Evolutionary conservation across 2,329 filamentous ascomycete genomes (phyloP), one percentile per base, ranked within the genome.

Genomic region (Trichoderma citrinoviride): DNA sequence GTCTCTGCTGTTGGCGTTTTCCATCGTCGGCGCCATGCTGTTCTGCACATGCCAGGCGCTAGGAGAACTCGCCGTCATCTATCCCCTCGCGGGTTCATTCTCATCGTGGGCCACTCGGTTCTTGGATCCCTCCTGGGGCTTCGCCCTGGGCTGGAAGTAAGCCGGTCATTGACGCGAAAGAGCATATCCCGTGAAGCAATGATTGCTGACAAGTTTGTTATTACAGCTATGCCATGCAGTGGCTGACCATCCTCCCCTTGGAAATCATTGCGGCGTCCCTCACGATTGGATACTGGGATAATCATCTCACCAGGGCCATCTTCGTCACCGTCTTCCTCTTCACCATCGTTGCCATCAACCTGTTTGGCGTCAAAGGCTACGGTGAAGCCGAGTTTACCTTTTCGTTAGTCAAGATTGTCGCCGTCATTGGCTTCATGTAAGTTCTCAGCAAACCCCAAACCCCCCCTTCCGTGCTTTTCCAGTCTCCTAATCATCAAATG

Each of bases 61-160:
- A 27, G 94, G 94, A 68, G 94, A 98, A 77, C 86, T 98, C 77
- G 92, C 93, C 17, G 93, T 97, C 19, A 79, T 93, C 14, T 97
- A 94, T 71, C 94, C 94, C 3, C 90, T 97, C 25, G 91, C 93
- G 23, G 94, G 94, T 64, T 96, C 93, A 3, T 98, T 97, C 74
- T 92, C 92, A 0, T 89, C 92, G 7, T 97, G 93, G 79, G 95
- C 93, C 19, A 97, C 92, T 33, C 87, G 94, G 19, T 97, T 98
- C 72, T 78, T 98, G 19, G 93, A 97, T 73, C 94, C 93, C 1
- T 93, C 93, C 0, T 97, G 92, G 92, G 93, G 93, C 0, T 96
- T 96, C 73, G 91, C 92, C 53, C 96, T 97, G 91, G 93, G 92
- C 17, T 96, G 92, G 92, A 96, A 96, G 83, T 91, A 76, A 77